Conservation (phyloP, 345 rosid species). For the Syzygium grande region DNA sequence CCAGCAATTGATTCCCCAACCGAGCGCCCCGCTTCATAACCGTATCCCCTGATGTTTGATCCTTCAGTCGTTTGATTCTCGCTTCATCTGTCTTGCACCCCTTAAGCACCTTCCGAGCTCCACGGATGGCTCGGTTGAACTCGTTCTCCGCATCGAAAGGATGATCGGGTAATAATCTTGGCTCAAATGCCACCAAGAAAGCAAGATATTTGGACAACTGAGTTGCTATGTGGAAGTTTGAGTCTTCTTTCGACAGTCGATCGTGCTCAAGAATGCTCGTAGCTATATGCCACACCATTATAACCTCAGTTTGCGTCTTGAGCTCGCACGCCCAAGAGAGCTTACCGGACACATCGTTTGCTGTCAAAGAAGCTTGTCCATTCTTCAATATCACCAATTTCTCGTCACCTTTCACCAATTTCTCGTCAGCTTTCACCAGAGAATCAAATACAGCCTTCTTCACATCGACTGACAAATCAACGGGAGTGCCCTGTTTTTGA, state of each 20-base stretch:
- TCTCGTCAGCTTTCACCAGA: background rate
- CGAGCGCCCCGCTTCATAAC: background rate
- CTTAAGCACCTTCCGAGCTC: background rate
- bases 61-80: background rate
- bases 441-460: background rate
- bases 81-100: background rate
- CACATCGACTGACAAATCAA: background rate
- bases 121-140: background rate
- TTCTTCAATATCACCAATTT: background rate
- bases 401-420: background rate
- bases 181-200: background rate
- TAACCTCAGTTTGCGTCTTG: background rate
- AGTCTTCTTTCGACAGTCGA: accelerated
- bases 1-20: too few species aligned
- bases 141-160: background rate
- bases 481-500: background rate
- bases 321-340: background rate
- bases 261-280: background rate
- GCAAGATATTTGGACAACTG: background rate
- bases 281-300: background rate
- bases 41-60: background rate
- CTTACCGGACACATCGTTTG: background rate
- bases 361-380: background rate
- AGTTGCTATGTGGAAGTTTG: background rate
- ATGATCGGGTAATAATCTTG: background rate